Conservation (phyloP, 441 rosid genomes). For the Mallotus japonicus region DNA sequence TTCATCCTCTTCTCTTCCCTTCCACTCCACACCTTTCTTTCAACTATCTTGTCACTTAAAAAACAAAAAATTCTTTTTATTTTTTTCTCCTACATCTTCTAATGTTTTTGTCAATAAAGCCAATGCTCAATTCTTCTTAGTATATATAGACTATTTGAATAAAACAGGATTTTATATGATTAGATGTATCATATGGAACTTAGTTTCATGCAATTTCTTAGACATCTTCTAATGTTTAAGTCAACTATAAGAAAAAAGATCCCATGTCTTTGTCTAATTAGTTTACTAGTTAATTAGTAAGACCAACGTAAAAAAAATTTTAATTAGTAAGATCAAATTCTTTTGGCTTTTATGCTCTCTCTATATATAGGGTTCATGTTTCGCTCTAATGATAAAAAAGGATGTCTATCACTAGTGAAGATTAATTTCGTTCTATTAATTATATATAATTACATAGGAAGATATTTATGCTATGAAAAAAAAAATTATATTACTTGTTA, state of each 20-base stretch:
- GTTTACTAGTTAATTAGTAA: too few relatives aligned
- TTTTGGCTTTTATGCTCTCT: too few relatives aligned
- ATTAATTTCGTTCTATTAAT: too few relatives aligned
- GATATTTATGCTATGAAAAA: too few relatives aligned
- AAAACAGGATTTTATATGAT: background rate
- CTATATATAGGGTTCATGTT: too few relatives aligned
- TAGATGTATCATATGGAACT: background rate
- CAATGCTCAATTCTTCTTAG: background rate
- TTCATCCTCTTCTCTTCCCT: slow-evolving; percentile 8
- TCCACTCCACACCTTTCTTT: slow-evolving; percentile 13
- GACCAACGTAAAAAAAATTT: too few relatives aligned
- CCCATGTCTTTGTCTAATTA: background rate
- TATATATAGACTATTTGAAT: too few relatives aligned
- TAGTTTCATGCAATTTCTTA: background rate
- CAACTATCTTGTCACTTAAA: slow-evolving; percentile 21
- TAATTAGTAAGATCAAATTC: too few relatives aligned
- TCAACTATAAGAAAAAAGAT: background rate
- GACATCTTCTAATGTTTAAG: background rate
- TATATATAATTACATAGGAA: too few relatives aligned
- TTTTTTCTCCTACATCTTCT: background rate
- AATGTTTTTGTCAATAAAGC: slow-evolving; percentile 1
- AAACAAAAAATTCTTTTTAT: background rate
- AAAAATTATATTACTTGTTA: too few relatives aligned
- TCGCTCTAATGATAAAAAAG: too few relatives aligned
- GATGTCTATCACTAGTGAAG: too few relatives aligned